These are phyloP conservation scores for Kregervanrija delftensis DNA, from an alignment of 805 yeast genomes.

Conservation along the genomic window DNA sequence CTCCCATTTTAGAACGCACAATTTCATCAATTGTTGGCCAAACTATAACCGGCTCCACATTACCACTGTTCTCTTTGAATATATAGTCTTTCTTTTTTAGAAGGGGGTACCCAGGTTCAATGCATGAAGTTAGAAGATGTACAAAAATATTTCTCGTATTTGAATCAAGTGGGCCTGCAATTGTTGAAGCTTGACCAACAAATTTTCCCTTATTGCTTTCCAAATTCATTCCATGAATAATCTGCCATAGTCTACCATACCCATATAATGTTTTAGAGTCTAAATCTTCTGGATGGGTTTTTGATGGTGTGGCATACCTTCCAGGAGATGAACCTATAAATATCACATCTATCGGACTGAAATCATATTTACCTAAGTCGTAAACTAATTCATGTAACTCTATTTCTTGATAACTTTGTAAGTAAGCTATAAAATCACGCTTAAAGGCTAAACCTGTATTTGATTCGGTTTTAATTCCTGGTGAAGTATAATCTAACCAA, in stretches of 20 bases:
- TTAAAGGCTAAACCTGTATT: conserved; percentile 34
- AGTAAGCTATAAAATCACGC: conserved; percentile 36
- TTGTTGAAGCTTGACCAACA: conserved; percentile 41
- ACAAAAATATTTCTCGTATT: conserved; percentile 34
- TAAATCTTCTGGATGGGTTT: conserved; percentile 6
- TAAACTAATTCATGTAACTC: conserved; percentile 25
- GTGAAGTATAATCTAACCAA: conserved; percentile 5
- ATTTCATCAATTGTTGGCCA: conserved; percentile 29
- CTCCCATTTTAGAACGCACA: conserved; percentile 13
- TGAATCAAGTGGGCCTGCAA: conserved; percentile 38
- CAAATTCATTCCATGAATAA: conserved; percentile 30
- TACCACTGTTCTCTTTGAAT: conserved; percentile 6
- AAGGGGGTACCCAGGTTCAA: conserved; percentile 25
- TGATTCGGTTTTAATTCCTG: not conserved
- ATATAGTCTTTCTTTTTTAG: conserved; percentile 13
- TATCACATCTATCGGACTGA: conserved; percentile 41
- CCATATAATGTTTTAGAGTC: conserved; percentile 29
- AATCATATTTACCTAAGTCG: conserved; percentile 33
- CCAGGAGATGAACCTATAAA: conserved; percentile 55
- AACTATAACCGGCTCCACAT: conserved; percentile 22
- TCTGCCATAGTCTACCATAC: conserved; percentile 39
- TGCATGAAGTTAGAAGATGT: conserved; percentile 41
- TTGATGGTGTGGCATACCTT: conserved; percentile 15
- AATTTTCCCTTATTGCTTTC: conserved; percentile 24
- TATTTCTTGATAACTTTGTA: conserved; percentile 34